Percentiles rank a stretch among this genome's conserved stretches.
Conservation (phyloP, 352 stramenopile species). For the Phytophthora fragariae region DNA sequence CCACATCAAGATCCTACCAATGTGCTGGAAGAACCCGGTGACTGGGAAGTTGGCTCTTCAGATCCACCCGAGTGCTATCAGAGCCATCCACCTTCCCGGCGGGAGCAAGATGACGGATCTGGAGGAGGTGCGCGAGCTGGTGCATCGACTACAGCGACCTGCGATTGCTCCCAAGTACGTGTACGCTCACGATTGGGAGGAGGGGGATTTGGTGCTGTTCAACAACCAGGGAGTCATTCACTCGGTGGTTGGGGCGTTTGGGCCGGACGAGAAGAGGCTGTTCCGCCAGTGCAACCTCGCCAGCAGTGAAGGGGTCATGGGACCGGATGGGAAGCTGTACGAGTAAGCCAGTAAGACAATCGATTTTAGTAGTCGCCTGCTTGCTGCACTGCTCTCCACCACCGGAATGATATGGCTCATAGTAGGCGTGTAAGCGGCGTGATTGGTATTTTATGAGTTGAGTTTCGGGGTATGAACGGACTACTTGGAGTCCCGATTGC, state of each 20-base stretch:
- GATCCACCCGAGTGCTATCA: constrained; percentile 39
- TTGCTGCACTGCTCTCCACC: not conserved
- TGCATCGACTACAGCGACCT: constrained; percentile 38
- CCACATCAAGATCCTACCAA: constrained; percentile 39
- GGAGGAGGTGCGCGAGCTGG: constrained; percentile 32
- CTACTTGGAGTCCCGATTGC: constrained; percentile 11
- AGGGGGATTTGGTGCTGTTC: constrained; percentile 42
- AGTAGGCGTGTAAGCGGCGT: constrained; percentile 6
- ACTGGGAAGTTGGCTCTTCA: constrained; percentile 38
- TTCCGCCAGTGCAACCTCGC: constrained; percentile 46
- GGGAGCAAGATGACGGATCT: constrained; percentile 37
- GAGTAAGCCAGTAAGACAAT: constrained; percentile 6
- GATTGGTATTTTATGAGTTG: constrained; percentile 29
- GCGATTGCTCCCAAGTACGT: constrained; percentile 39
- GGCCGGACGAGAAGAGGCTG: constrained; percentile 33
- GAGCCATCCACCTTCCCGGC: constrained; percentile 31
- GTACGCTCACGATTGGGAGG: constrained; percentile 43
- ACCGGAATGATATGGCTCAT: constrained; percentile 20
- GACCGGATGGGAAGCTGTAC: constrained; percentile 33
- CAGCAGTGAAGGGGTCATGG: constrained; percentile 41
- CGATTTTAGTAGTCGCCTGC: not conserved
- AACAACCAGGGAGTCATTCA: constrained; percentile 45
- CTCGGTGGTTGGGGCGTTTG: constrained; percentile 41
- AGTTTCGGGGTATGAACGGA: constrained; percentile 22
- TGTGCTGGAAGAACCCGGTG: constrained; percentile 44